Percentiles rank a stretch among this genome's conserved stretches.
These are phyloP conservation scores for Cantharellus cinnabarinus DNA, from an alignment of 768 basidiomycete genomes.

Conservation along the genomic window DNA sequence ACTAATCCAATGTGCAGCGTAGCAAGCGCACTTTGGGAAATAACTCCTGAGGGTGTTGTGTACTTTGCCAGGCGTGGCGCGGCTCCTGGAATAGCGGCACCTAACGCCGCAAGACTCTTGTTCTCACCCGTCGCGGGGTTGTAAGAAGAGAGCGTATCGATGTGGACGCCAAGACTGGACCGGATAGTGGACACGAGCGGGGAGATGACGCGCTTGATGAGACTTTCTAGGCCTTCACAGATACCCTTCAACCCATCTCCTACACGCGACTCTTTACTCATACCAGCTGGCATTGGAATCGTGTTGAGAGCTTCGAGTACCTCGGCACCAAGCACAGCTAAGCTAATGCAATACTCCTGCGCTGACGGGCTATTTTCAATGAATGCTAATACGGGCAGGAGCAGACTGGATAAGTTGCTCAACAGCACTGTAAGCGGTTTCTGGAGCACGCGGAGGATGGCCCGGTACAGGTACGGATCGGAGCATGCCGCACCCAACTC, in stretches of 20 bases:
- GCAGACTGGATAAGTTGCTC: not conserved
- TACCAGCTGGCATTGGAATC: not conserved
- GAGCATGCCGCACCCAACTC: not conserved
- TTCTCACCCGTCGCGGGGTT: not conserved
- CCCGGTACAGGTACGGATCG: not conserved
- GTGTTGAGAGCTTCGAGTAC: not conserved
- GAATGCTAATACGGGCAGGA: not conserved
- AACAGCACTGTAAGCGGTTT: not conserved
- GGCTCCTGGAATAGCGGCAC: not conserved
- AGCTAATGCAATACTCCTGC: not conserved
- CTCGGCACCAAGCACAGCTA: not conserved
- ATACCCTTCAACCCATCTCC: not conserved
- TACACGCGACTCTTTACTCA: not conserved
- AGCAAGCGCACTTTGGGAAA: not conserved
- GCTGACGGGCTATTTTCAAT: not conserved
- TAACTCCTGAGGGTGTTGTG: not conserved
- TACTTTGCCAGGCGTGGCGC: not conserved
- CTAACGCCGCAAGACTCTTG: not conserved
- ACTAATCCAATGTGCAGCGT: not conserved
- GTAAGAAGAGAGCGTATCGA: not conserved
- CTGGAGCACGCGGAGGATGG: not conserved
- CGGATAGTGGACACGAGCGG: not conserved
- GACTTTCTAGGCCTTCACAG: not conserved
- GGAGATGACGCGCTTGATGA: not conserved
- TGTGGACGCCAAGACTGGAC: not conserved